phyloP scores from a whole-genome alignment of 2,329 filamentous ascomycete genomes.

The Pestalotiopsis sp. region DNA sequence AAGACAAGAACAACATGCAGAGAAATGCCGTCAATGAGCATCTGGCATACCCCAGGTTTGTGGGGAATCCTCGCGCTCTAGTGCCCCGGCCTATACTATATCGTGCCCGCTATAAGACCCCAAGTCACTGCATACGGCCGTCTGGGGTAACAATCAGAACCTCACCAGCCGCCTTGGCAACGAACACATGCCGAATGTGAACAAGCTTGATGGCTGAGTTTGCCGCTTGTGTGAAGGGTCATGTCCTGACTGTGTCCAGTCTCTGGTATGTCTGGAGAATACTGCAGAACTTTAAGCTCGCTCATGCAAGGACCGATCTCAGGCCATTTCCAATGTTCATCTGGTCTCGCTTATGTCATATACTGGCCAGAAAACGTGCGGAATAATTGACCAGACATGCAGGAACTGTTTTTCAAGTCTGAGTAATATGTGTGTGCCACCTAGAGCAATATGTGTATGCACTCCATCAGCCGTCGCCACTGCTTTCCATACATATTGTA shows the following conservation, averaged over 20 bases:
- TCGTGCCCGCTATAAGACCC: neutral
- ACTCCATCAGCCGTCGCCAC: too few relatives aligned
- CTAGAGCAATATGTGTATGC: too few relatives aligned
- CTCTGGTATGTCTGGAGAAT: neutral
- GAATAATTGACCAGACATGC: neutral
- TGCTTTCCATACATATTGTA: too few relatives aligned
- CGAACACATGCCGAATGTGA: constrained; percentile 7
- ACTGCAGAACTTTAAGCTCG: neutral
- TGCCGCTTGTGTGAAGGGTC: neutral
- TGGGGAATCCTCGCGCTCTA: constrained; percentile 2
- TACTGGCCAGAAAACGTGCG: neutral
- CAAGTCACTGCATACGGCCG: constrained; percentile 3
- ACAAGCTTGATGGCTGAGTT: constrained; percentile 1
- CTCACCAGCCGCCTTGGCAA: neutral
- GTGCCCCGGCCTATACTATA: neutral
- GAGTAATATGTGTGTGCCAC: too few relatives aligned
- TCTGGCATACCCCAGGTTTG: constrained; percentile 8
- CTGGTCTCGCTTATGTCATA: neutral
- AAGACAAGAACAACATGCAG: neutral
- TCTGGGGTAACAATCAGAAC: constrained; percentile 6
- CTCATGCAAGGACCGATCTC: neutral
- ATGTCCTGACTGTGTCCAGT: neutral
- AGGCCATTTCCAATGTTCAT: neutral
- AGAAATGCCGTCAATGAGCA: constrained; percentile 8
- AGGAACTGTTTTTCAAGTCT: too few relatives aligned